These are phyloP conservation scores for Boletus rex-veris DNA, from an alignment of 768 basidiomycete species.

Conservation along the genomic window DNA sequence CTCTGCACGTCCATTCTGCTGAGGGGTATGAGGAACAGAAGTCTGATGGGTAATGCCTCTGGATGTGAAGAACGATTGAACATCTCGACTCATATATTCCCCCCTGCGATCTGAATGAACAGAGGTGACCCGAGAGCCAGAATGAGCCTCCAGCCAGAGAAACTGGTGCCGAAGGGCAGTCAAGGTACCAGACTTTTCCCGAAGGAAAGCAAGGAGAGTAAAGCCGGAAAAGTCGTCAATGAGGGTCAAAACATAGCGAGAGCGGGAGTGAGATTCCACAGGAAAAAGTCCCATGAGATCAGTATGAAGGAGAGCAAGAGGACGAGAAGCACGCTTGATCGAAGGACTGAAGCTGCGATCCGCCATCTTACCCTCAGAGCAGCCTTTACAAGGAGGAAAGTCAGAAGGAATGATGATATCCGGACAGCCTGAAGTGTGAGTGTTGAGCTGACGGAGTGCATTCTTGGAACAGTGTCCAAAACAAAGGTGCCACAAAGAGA, in stretches of 20 bases:
- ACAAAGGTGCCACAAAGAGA: background rate
- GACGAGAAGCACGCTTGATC: too few relatives aligned
- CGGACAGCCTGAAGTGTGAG: background rate
- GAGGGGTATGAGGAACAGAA: background rate
- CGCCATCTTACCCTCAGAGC: too few relatives aligned
- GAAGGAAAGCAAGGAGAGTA: background rate
- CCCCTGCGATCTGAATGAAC: background rate
- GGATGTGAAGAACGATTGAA: background rate
- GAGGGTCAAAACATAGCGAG: background rate
- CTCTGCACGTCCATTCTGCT: background rate
- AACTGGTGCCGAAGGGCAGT: background rate
- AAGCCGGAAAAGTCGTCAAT: background rate
- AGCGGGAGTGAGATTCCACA: background rate
- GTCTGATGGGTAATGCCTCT: background rate
- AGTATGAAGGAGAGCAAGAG: background rate
- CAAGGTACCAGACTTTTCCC: background rate
- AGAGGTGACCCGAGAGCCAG: background rate
- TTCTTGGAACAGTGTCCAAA: background rate
- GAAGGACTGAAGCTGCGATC: background rate
- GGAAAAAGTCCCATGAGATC: background rate
- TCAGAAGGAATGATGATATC: too few relatives aligned
- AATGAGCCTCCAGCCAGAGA: background rate
- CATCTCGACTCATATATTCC: background rate
- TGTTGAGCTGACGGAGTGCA: background rate
- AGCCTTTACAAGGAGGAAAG: too few relatives aligned